These are phyloP conservation scores for Fraxinus pennsylvanica DNA, from an alignment of 257 asterid species.

Conservation along the genomic window DNA sequence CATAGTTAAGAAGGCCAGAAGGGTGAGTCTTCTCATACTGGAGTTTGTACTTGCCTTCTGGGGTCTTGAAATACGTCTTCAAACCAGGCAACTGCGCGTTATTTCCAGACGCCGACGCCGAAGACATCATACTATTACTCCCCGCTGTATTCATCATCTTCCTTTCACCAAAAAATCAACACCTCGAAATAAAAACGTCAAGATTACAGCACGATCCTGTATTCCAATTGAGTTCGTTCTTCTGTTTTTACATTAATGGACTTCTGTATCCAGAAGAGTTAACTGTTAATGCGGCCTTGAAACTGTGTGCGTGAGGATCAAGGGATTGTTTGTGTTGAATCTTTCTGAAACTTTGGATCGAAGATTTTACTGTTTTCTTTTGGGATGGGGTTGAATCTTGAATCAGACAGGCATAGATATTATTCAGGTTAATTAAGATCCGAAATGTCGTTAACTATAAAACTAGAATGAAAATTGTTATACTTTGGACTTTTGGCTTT, in stretches of 20 bases:
- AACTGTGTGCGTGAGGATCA: not conserved
- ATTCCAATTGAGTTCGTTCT: not conserved
- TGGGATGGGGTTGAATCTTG: not conserved
- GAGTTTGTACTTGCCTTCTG: conserved; percentile 91
- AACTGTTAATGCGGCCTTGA: not conserved
- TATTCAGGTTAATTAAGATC: not conserved
- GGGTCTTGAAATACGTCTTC: conserved; percentile 97
- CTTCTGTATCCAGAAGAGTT: not conserved
- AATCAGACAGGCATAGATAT: not conserved
- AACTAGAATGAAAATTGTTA: not conserved
- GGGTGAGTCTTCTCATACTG: conserved; percentile 97
- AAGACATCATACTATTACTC: conserved; percentile 53
- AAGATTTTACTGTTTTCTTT: not conserved
- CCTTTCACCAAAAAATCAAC: not conserved
- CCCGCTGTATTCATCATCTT: conserved; percentile 43
- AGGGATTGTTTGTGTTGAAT: not conserved
- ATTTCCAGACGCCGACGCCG: conserved; percentile 67
- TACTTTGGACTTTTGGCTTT: not conserved
- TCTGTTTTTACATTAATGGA: not conserved
- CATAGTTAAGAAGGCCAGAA: conserved; percentile 86
- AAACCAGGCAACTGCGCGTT: conserved; percentile 75
- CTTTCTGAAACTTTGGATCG: conserved; percentile 4
- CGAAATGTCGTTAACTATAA: not conserved
- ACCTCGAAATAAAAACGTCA: not conserved
- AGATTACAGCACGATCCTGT: not conserved